Evolutionary conservation across 2,329 filamentous ascomycete species (phyloP), one percentile per base, ranked within the genome.

Genomic region (Aspergillus brasiliensis): DNA sequence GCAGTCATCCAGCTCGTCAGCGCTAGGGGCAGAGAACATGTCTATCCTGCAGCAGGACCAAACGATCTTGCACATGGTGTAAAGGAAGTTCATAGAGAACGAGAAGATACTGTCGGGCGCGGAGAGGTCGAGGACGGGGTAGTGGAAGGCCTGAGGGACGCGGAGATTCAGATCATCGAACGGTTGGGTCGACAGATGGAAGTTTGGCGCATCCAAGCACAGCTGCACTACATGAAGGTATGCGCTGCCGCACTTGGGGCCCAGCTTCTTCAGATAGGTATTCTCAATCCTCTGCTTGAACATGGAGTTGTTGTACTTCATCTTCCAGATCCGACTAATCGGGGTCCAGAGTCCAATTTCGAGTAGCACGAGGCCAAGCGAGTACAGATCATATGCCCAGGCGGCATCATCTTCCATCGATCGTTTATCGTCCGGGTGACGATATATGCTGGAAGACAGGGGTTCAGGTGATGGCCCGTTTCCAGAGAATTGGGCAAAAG

Each of bases 301-400:
- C 73, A 86, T 85, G 17, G 79, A 75, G 19, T 85, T 80, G 23
- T 82, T 83, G 70, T 89, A 89, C 69, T 88, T 88, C 62, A 82
- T 77, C 68, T 89, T 89, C 83, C 85, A 88, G 19, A 88, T 71
- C 58, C 84, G 83, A 57, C 82, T 82, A 25, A 88, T 77, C 0
- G 86, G 86, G 28, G 82, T 81, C 86, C 86, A 89, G 3, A 88
- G 73, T 4, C 86, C 86, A 61, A 88, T 83, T 66, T 89, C 86
- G 28, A 89, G 76, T 28, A 89, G 73, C 3, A 88, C 79, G 25
- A 89, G 72, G 2, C 85, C 86, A 2, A 89, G 77, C 42, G 85
- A 84, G 70, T 88, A 88, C 17, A 88, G 75, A 67, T 89, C 86
- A 67, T 76, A 81, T 37, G 74, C 75, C 74, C 71, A 81, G 57